A percentile compares a stretch with the other conserved stretches of the same genome.
These are phyloP conservation scores for Hevea brasiliensis DNA, from an alignment of 345 rosid species.

Conservation along the genomic window DNA sequence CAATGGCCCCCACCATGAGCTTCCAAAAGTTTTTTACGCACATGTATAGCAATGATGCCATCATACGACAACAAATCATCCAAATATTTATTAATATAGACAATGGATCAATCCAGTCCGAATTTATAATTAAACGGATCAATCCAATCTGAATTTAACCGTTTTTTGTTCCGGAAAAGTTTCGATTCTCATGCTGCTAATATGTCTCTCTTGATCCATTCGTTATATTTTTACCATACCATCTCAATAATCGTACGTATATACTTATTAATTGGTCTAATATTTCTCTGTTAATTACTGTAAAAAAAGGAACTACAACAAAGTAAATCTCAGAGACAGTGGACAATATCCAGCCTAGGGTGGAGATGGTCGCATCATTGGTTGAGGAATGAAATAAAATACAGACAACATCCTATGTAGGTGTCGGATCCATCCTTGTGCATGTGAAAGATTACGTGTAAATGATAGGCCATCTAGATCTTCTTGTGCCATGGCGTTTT, in stretches of 20 bases:
- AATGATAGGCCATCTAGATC: conserved; percentile 2
- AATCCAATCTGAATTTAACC: too few species aligned
- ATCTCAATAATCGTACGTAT: too few species aligned
- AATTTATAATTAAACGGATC: not conserved
- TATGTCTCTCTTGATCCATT: not conserved
- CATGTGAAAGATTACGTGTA: conserved; percentile 26
- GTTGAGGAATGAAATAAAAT: not conserved
- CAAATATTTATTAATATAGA: not conserved
- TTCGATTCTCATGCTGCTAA: too few species aligned
- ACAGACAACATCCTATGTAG: not conserved
- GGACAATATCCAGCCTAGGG: not conserved
- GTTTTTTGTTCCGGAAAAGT: too few species aligned
- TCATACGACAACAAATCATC: not conserved
- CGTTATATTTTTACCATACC: too few species aligned
- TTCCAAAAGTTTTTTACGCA: conserved; percentile 12
- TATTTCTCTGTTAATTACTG: too few species aligned
- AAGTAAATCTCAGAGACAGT: not conserved
- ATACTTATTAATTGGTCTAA: too few species aligned
- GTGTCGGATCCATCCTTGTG: conserved; percentile 12
- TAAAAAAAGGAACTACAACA: not conserved
- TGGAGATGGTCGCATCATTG: not conserved
- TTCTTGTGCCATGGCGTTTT: not conserved
- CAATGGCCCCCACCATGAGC: conserved; percentile 16
- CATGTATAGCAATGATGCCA: conserved; percentile 26
- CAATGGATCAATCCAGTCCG: not conserved